phyloP scores from a whole-genome alignment of 2,329 filamentous ascomycete genomes.

The Xylaria sp. region DNA sequence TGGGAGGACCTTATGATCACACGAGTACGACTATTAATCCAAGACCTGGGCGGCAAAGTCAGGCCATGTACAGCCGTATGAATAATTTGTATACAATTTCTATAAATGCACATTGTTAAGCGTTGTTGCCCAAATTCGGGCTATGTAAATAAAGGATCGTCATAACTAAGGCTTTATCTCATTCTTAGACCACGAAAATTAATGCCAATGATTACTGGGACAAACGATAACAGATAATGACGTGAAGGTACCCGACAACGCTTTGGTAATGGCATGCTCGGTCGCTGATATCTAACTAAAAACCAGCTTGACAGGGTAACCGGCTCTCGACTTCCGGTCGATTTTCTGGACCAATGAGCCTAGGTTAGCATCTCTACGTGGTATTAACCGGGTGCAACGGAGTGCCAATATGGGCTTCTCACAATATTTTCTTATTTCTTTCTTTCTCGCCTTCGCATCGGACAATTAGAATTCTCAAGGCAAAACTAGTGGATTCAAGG shows the following conservation, averaged over 20 bases:
- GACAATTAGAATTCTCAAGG: background rate
- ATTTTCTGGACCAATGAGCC: background rate
- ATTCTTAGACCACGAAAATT: background rate
- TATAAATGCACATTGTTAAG: slow-evolving; percentile 16
- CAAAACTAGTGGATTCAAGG: background rate
- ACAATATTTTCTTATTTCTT: background rate
- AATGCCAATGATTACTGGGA: background rate
- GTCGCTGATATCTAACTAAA: background rate
- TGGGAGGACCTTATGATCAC: slow-evolving; percentile 32
- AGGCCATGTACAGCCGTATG: slow-evolving; percentile 23
- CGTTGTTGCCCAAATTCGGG: background rate
- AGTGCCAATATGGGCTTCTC: background rate
- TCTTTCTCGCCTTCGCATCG: background rate
- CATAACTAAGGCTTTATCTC: background rate
- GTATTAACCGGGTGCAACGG: background rate
- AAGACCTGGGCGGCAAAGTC: slow-evolving; percentile 19
- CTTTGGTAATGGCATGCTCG: background rate
- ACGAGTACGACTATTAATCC: slow-evolving; percentile 31
- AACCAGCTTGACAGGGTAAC: background rate
- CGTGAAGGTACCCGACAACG: background rate
- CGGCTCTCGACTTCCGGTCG: background rate
- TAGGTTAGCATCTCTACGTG: background rate
- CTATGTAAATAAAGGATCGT: slow-evolving; percentile 22
- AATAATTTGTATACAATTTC: slow-evolving; percentile 30
- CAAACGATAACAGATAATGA: background rate